Base-by-base conservation (phyloP, 257 asterid genomes). In the Salvia rosmarinus region DNA sequence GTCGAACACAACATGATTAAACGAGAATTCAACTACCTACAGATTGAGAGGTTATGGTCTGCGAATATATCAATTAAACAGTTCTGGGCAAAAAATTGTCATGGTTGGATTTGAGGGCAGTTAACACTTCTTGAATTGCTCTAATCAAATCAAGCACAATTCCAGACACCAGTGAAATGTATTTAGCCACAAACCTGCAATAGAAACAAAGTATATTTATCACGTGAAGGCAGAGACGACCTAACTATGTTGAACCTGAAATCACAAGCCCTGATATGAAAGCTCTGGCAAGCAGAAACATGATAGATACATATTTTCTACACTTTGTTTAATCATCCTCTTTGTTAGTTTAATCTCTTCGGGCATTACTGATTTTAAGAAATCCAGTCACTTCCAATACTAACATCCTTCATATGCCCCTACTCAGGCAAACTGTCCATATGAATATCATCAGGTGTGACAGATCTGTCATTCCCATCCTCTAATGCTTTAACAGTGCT, bases 111-210 rank as follows among this genome's bases (percentile, higher is more conserved):
- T 81, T 78, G 83, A 68, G 77, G 64, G 82, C 68, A 75, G 79
- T 75, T 68, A 25, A 82, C 69, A 83, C 84, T 79, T 66, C 75
- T 77, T 80, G 78, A 77, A 70, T 65, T 70, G 73, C 66, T 76
- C 79, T 75, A 76, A 80, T 64, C 65, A 84, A 51, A 73, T 71
- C 77, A 71, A 82, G 73, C 82, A 84, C 65, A 83, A 82, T 83
- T 79, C 83, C 89, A 70, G 55, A 82, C 77, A 75, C 75, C 70
- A 73, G 47, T 34, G 72, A 75, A 71, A 60, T 71, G 76, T 76
- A 75, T 77, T 70, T 82, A 72, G 82, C 79, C 62, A 52, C 67
- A 54, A 64, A 84, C 98, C 98, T 90, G 98, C 94, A 88, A 81
- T 82, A 84, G 82, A 84, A 83, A 84, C 82, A 78, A 77, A 39